These are phyloP conservation scores for Heterobasidion irregulare DNA, from an alignment of 1,284 basidiomycete species.

Conservation along the genomic window DNA sequence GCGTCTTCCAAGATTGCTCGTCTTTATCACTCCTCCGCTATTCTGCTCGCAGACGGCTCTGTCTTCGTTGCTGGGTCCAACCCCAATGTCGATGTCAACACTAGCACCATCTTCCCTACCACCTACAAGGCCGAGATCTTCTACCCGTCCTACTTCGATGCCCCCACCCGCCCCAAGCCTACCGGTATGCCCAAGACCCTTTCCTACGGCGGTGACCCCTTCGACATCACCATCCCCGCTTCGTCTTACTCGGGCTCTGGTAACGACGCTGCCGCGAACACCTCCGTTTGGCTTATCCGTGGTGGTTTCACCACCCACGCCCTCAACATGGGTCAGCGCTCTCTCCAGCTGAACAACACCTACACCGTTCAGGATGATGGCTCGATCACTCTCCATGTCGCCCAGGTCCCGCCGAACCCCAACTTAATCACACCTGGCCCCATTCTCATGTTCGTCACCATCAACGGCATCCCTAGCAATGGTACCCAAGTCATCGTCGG, in stretches of 20 bases:
- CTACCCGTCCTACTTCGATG: conserved; percentile 79
- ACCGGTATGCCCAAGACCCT: conserved; percentile 67
- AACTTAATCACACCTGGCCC: conserved; percentile 85
- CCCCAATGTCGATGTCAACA: conserved; percentile 83
- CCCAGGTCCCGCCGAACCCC: conserved; percentile 76
- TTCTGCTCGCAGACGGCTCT: conserved; percentile 82
- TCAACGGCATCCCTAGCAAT: conserved; percentile 79
- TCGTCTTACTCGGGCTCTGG: conserved; percentile 57
- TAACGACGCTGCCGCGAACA: conserved; percentile 66
- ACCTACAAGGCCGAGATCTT: conserved; percentile 85
- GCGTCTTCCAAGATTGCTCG: conserved; percentile 56
- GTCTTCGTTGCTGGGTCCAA: conserved; percentile 89
- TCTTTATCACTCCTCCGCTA: conserved; percentile 85
- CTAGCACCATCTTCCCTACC: conserved; percentile 68
- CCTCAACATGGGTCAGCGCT: conserved; percentile 91
- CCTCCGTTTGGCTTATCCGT: conserved; percentile 77
- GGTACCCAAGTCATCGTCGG: conserved; percentile 74
- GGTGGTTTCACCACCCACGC: conserved; percentile 92
- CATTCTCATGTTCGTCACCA: conserved; percentile 71
- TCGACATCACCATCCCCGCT: conserved; percentile 60
- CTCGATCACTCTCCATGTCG: conserved; percentile 64
- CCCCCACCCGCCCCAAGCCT: conserved; percentile 63
- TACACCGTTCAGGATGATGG: conserved; percentile 78
- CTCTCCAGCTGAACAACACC: conserved; percentile 68
- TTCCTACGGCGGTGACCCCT: conserved; percentile 80